Base-by-base conservation (phyloP, 495 filamentous ascomycete species). In the Ramalina peruviana region DNA sequence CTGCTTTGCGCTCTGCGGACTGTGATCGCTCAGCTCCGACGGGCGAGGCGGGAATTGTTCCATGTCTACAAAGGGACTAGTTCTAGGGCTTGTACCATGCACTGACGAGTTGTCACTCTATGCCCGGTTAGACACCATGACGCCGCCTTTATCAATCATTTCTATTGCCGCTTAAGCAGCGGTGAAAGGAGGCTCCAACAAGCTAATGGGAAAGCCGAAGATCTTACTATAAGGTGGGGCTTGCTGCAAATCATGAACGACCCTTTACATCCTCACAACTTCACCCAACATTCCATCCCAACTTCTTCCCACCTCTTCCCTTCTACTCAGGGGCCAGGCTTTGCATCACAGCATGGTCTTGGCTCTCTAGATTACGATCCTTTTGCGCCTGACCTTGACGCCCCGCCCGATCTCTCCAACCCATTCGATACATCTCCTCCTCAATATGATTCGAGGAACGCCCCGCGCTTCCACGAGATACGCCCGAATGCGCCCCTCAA, bases 331-430 rank as follows among this genome's bases (percentile, higher is more conserved):
- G 49, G 52, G 33, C 50, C 45, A 12, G 43, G 58, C 19, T 55
- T 72, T 6, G 53, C 64, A 25, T 61, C 69, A n/a, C 70, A 71
- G 44, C 43, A 57, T 39, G 62, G 55, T 43, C 58, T 72, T 56
- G 65, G 65, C 37, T 57, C 69, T 17, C 53, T 64, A 43, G 53
- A 67, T 39, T 60, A 69, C 33, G 59, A 69, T 37, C 65, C 65
- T n/a, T 60, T 60, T 36, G 49, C 52, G 20, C 43, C 54, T 23
- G 62, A 61, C 2, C 51, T 67, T 36, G 65, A 69, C 23, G 55
- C 57, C 50, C 62, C 65, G 53, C 57, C 67, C 16, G 55, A 59
- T 36, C 50, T 60, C 15, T 62, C 66, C 46, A 51, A 59, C 43
- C 63, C 61, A 23, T 46, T 13, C 55, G 51, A 38, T 58, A 58